phyloP scores from a whole-genome alignment of 148 eudicot genomes.

The Oxyria digyna region DNA sequence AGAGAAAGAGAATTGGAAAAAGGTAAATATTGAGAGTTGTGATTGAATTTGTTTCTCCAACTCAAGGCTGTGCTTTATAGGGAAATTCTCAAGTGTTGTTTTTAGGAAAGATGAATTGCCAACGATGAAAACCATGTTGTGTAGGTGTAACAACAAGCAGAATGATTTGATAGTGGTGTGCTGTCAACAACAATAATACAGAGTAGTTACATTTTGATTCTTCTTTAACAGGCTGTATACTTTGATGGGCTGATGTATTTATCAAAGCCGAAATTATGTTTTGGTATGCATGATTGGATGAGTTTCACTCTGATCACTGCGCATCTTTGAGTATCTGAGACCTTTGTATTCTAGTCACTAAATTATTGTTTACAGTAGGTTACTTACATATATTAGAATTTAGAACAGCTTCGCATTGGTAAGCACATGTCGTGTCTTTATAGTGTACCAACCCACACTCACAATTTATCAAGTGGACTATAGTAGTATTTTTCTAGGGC shows the following conservation, averaged over 20 bases:
- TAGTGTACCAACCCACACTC: neutral
- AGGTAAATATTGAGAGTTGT: neutral
- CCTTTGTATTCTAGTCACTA: neutral
- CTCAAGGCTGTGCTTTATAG: neutral
- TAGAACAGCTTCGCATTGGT: neutral
- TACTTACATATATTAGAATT: neutral
- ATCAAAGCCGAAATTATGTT: neutral
- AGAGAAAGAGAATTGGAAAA: neutral
- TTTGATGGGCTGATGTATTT: neutral
- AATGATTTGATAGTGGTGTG: neutral
- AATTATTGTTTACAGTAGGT: neutral
- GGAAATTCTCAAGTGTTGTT: neutral
- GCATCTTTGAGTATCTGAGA: neutral
- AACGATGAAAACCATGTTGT: slow-evolving; percentile 2
- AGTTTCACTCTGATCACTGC: neutral
- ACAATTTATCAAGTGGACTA: no score
- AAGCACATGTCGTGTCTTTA: neutral
- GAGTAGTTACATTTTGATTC: neutral
- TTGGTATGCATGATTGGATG: neutral
- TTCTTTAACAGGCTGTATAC: slow-evolving; percentile 1
- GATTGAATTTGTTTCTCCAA: neutral
- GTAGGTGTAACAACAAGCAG: neutral
- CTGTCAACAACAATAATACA: neutral
- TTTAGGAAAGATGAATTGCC: neutral
- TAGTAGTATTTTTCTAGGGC: no score